Base-by-base conservation (phyloP, 495 filamentous ascomycete species). In the Pyronema domesticum region DNA sequence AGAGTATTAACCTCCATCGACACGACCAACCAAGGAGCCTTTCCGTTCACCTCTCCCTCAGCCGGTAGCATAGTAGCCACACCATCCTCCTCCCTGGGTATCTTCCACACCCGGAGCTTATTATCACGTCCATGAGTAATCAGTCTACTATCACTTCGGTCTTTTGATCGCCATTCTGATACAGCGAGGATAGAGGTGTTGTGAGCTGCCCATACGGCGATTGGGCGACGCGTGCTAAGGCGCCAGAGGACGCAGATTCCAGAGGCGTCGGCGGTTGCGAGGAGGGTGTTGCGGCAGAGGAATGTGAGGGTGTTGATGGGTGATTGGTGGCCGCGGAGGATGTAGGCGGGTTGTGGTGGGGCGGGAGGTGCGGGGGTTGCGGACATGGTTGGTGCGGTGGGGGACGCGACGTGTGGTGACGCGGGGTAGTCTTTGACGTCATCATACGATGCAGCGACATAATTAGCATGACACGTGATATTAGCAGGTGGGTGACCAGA, bases 201-300 rank as follows among this genome's bases (percentile, higher is more conserved):
- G 64, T 98, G 91, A 4, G 86, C 83, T 60, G 78, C 80, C 91
- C 91, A 98, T 1, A 88, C 86, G 0, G 83, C 84, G 35, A 82
- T 74, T 0, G 91, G 80, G 7, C 91, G 76, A 69, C 91, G 86
- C 47, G 79, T 85, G 39, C 80, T 74, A 14, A 95, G 68, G 60
- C 85, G 81, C 91, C 91, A 98, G 18, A 87, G 68, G 8, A 94
- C 74, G 36, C 94, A 71, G 76, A 84, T 95, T 58, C 91, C 91
- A 49, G 94, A 83, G 3, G 86, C 83, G 68, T 98, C 91, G 14
- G 81, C 91, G 6, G 87, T 89, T 30, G 89, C 63, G 0, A 98
- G 80, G 8, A 85, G 80, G 46, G 78, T 72, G 60, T 94, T 94
- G 49, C 69, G 61, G 45, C 75, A 76, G 57, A 84, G 75, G 65